Conservation (phyloP, 2,329 filamentous ascomycete species). For the Ascochyta clinopodiicola region DNA sequence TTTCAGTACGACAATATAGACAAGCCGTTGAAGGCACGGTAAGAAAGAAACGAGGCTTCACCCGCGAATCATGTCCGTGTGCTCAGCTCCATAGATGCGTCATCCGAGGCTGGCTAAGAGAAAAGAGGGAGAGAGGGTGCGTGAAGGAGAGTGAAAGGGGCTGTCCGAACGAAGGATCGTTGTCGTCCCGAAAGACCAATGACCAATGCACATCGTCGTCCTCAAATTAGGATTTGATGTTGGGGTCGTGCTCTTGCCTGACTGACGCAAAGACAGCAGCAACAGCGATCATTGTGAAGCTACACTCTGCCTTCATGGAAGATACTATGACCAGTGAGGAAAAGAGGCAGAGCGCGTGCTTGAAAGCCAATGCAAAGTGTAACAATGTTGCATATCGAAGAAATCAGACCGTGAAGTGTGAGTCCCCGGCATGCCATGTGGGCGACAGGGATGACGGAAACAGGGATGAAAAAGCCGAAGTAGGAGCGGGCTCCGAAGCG, state of each 20-base stretch:
- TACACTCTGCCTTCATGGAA: not conserved
- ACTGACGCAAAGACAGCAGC: not conserved
- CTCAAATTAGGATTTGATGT: not conserved
- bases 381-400: not conserved
- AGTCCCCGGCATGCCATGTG: conserved; percentile 40
- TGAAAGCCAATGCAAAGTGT: not conserved
- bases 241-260: not conserved
- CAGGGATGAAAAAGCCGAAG: conserved; percentile 8
- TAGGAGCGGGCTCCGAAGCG: conserved; percentile 35
- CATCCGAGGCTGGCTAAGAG: no score
- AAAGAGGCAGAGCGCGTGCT: not conserved
- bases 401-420: no score
- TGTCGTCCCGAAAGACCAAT: not conserved
- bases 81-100: not conserved
- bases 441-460: conserved; percentile 37
- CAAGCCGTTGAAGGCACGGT: conserved; percentile 28
- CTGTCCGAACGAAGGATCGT: not conserved
- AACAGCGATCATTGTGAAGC: not conserved
- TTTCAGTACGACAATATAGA: not conserved
- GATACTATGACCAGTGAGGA: not conserved
- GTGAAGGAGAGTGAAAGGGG: not conserved
- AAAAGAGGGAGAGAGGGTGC: not conserved
- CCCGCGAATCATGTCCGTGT: not conserved
- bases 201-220: not conserved
- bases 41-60: conserved; percentile 26